These are phyloP conservation scores for Apocynum venetum DNA, from an alignment of 257 asterid species.

Conservation along the genomic window DNA sequence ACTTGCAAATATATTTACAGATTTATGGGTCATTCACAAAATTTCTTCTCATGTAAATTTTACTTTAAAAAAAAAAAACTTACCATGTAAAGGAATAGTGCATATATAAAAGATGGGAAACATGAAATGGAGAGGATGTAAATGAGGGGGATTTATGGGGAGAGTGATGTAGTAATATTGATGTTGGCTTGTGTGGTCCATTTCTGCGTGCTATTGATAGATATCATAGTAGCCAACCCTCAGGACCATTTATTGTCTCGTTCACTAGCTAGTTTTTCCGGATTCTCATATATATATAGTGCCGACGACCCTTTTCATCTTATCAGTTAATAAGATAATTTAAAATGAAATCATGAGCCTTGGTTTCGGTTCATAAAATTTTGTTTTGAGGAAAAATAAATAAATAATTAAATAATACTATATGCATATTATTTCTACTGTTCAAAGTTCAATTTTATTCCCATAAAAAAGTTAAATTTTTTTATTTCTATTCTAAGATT, in stretches of 20 bases:
- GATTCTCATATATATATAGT: background rate
- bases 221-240: too few relatives aligned
- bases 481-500: too few relatives aligned
- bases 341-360: too few relatives aligned
- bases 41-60: background rate
- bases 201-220: background rate
- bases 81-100: background rate
- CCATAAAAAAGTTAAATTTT: too few relatives aligned
- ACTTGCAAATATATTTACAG: background rate
- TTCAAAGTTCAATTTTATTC: too few relatives aligned
- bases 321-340: background rate
- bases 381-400: too few relatives aligned
- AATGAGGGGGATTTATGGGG: background rate
- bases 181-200: conserved; percentile 6
- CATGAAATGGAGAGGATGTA: background rate
- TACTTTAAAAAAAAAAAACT: too few relatives aligned
- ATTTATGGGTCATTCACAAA: too few relatives aligned
- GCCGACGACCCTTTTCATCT: background rate
- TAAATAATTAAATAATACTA: too few relatives aligned
- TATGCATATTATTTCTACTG: too few relatives aligned
- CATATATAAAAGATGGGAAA: background rate
- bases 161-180: background rate
- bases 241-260: background rate
- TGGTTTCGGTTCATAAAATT: too few relatives aligned
- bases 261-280: background rate